A percentile compares a stretch with the other conserved stretches of the same genome.
Evolutionary conservation across 2,329 filamentous ascomycete genomes (phyloP).

Genomic region (Dryadomyces sulphureus): DNA sequence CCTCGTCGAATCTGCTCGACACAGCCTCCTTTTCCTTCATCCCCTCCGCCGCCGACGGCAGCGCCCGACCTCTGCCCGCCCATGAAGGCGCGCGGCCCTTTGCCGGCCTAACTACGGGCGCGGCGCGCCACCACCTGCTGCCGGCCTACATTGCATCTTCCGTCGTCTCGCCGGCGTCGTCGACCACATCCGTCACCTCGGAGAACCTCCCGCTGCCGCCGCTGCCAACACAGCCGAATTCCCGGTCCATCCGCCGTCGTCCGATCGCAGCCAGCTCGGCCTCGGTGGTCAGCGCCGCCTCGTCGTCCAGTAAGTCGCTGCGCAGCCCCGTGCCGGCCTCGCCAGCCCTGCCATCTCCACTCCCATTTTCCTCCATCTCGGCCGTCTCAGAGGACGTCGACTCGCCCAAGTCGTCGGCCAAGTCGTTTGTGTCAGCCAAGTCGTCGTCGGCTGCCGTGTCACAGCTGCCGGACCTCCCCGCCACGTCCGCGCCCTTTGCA

Average conservation of each 20-base stretch:
- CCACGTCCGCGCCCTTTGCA: background rate
- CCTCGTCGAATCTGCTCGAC: conserved; percentile 4
- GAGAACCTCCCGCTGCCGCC: background rate
- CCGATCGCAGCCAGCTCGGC: conserved; percentile 1
- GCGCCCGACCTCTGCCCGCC: background rate
- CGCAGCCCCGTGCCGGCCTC: background rate
- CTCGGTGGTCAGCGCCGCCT: background rate
- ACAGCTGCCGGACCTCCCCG: conserved; percentile 5
- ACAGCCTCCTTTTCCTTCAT: conserved; percentile 1
- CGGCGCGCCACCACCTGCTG: background rate
- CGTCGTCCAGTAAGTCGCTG: background rate
- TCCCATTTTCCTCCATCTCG: background rate
- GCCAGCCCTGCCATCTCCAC: background rate
- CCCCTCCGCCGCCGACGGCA: background rate
- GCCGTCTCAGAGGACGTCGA: too few species aligned
- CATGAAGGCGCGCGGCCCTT: background rate
- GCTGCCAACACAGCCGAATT: background rate
- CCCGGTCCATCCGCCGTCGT: conserved; percentile 1
- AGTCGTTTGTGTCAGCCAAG: background rate
- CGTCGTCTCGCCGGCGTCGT: background rate
- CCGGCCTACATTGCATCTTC: background rate
- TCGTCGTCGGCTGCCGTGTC: background rate
- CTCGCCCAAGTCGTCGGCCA: background rate
- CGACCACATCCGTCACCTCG: background rate
- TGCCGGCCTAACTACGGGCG: background rate